Base-by-base conservation (phyloP, 352 stramenopile genomes). In the Phytopythium delawarense region DNA sequence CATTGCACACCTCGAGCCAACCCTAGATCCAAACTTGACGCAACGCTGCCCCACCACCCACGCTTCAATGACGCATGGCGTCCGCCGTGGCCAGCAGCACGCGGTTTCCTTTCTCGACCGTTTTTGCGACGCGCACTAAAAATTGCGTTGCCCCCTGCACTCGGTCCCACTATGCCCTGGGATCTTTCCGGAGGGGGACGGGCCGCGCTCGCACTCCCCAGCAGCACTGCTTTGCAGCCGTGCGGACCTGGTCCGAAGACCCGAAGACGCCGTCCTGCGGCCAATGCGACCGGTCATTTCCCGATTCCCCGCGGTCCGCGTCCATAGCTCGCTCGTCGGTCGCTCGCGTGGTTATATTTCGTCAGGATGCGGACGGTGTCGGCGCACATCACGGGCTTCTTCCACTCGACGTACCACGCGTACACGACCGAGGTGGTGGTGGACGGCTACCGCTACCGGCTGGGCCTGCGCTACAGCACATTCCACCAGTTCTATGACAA, bases 391-490 rank as follows among this genome's bases (percentile, higher is more conserved):
- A 76, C 74, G 51, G 76, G 75, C 55, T 87, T 84, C 63, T 69
- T 75, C 48, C 58, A 54, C 35, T 66, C 71, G 42, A 76, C 69
- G 48, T 71, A 74, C 63, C 76, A 81, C 64, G 78, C 78, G 54
- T 88, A 88, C 70, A 85, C 76, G 57, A 88, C 78, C 12, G 69
- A 88, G 61, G 72, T 88, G 49, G 64, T 44, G 18, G 65, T 78
- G 35, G 68, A 72, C 55, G 64, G 67, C 53, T 70, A 79, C 61
- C 69, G 69, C 48, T 79, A 70, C 66, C 71, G 71, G 9, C 69
- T 92, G 13, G 66, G 65, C 7, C 64, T 92, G 37, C 83, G 83
- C 61, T 92, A 90, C 76, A 87, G 76, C 69, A 79, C 78, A 28
- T 89, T 89, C 62, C 70, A 75, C 59, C 67, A 72, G 16, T 84